Evolutionary conservation across 148 eudicot genomes (phyloP).

Genomic region (Silene conica): DNA sequence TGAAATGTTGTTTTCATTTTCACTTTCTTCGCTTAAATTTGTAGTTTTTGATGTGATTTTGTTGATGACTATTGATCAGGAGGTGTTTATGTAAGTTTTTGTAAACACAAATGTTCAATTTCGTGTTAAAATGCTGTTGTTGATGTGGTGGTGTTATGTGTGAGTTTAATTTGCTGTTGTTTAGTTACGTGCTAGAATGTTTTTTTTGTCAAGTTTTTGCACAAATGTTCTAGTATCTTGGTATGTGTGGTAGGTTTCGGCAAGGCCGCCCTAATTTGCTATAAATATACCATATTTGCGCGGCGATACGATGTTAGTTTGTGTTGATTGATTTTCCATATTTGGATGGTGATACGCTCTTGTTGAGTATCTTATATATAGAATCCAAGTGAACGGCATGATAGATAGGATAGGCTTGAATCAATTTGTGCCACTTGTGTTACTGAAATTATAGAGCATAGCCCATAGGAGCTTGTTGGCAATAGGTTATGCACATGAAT

Average conservation of each 20-base stretch:
- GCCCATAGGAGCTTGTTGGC: too few relatives aligned
- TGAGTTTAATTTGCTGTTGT: not conserved
- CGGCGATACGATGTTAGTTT: not conserved
- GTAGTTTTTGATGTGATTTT: not conserved
- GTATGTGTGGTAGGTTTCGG: not conserved
- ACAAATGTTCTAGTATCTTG: too few relatives aligned
- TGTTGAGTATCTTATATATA: not conserved
- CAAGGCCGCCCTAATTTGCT: not conserved
- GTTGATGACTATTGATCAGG: not conserved
- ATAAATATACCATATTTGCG: not conserved
- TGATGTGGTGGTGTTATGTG: not conserved
- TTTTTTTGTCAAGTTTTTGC: too few relatives aligned
- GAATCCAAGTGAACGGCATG: not conserved
- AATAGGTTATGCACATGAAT: not conserved
- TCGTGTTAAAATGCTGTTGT: not conserved
- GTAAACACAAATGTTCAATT: not conserved
- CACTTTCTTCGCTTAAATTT: not conserved
- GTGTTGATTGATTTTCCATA: too few relatives aligned
- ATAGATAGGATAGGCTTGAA: not conserved
- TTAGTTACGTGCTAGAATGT: not conserved
- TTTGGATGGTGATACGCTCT: too few relatives aligned
- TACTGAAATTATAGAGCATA: too few relatives aligned
- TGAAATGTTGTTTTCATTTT: too few relatives aligned
- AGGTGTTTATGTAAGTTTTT: not conserved
- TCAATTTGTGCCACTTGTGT: not conserved